Evolutionary conservation across 768 basidiomycete species (phyloP).

Genomic region (Leucosporidium creatinivorum): DNA sequence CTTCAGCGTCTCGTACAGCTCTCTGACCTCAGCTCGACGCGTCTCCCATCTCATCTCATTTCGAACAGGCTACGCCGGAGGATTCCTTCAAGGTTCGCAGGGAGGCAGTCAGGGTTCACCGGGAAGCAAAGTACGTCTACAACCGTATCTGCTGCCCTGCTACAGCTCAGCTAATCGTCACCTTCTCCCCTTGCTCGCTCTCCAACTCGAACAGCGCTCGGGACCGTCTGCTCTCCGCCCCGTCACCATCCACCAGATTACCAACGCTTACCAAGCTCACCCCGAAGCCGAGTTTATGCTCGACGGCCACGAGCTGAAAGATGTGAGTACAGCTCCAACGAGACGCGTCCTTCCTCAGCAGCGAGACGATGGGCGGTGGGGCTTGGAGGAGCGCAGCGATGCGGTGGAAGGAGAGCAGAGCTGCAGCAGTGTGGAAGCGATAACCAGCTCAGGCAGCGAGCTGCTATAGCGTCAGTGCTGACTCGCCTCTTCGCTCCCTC

Average conservation of each 20-base stretch:
- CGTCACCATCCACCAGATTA: slow-evolving; percentile 67
- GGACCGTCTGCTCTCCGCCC: slow-evolving; percentile 54
- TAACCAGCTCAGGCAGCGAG: too few relatives aligned
- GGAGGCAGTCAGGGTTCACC: too few relatives aligned
- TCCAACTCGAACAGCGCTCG: slow-evolving; percentile 11
- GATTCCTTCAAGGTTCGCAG: too few relatives aligned
- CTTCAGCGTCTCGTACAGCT: too few relatives aligned
- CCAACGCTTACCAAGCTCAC: slow-evolving; percentile 70
- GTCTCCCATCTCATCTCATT: too few relatives aligned
- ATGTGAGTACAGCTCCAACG: slow-evolving; percentile 48
- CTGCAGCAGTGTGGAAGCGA: too few relatives aligned
- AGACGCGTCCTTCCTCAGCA: not conserved
- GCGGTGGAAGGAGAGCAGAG: not conserved
- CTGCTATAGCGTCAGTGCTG: not conserved
- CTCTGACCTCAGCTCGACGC: too few relatives aligned
- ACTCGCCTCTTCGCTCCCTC: not conserved
- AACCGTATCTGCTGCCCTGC: not conserved
- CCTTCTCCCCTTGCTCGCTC: not conserved
- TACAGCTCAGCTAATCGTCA: not conserved
- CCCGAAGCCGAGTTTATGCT: slow-evolving; percentile 82
- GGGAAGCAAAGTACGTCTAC: too few relatives aligned
- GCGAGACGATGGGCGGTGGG: not conserved
- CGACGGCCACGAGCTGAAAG: slow-evolving; percentile 70
- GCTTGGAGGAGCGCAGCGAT: not conserved
- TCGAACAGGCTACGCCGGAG: too few relatives aligned